Percentiles rank a stretch among this genome's conserved stretches.
These are phyloP conservation scores for Aspergillus fijiensis DNA, from an alignment of 2,329 filamentous ascomycete species.

Conservation along the genomic window DNA sequence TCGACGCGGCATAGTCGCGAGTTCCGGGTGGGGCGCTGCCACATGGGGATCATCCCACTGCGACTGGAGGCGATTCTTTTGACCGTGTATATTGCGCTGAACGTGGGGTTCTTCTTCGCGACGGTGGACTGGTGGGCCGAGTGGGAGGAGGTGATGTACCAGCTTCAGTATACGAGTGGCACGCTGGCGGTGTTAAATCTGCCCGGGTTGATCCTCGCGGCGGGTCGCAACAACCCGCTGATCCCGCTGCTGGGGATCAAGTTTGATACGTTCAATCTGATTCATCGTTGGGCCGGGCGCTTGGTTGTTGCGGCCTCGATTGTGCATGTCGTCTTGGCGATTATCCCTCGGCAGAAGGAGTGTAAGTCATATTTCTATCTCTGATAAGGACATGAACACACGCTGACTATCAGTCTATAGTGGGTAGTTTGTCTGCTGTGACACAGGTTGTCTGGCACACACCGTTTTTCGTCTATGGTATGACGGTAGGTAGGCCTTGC, in stretches of 20 bases:
- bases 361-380: slow-evolving; percentile 17
- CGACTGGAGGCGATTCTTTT: slow-evolving; percentile 71
- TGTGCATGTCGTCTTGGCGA: slow-evolving; percentile 58
- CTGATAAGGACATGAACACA: not conserved
- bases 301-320: slow-evolving; percentile 67
- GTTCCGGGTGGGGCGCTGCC: slow-evolving; percentile 59
- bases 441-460: slow-evolving; percentile 28
- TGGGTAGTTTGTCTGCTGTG: slow-evolving; percentile 53
- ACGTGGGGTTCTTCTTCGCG: slow-evolving; percentile 67
- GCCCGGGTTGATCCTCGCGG: slow-evolving; percentile 80
- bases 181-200: slow-evolving; percentile 82
- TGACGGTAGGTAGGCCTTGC: slow-evolving; percentile 40
- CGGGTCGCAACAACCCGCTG: slow-evolving; percentile 86
- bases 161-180: slow-evolving; percentile 75
- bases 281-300: slow-evolving; percentile 79
- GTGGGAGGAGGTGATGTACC: slow-evolving; percentile 32
- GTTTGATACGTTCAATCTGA: slow-evolving; percentile 91
- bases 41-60: slow-evolving; percentile 71
- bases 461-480: slow-evolving; percentile 31
- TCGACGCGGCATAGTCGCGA: slow-evolving; percentile 71
- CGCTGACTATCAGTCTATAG: slow-evolving; percentile 4
- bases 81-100: slow-evolving; percentile 63
- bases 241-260: slow-evolving; percentile 76
- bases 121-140: slow-evolving; percentile 35
- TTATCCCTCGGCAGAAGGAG: slow-evolving; percentile 22